These are phyloP conservation scores for Penicillium robsamsonii DNA, from an alignment of 495 filamentous ascomycete species.

Conservation along the genomic window DNA sequence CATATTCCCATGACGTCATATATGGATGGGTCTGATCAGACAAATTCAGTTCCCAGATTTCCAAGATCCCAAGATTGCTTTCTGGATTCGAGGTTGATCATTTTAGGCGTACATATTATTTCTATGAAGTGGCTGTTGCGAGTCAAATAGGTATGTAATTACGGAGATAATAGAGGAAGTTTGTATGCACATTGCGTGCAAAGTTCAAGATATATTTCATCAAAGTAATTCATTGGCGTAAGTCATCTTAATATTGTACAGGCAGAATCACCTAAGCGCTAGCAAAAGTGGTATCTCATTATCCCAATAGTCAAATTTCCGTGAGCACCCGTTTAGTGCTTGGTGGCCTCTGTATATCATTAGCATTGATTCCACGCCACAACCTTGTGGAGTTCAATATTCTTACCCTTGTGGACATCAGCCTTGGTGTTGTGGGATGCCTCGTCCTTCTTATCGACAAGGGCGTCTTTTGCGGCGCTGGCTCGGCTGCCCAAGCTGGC, in stretches of 20 bases:
- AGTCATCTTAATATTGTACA: neutral
- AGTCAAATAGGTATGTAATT: neutral
- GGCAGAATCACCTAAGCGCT: neutral
- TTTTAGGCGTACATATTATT: neutral
- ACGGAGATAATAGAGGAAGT: neutral
- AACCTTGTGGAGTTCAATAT: too few relatives aligned
- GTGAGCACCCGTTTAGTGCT: neutral
- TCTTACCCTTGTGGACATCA: slow-evolving; percentile 26
- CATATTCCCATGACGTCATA: neutral
- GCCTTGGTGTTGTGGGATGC: slow-evolving; percentile 20
- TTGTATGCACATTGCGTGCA: neutral
- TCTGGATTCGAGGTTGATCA: too few relatives aligned
- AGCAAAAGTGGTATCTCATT: neutral
- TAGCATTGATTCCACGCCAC: neutral
- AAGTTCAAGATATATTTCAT: neutral
- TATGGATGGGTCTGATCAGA: neutral
- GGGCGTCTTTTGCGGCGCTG: slow-evolving; percentile 20
- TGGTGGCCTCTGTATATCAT: slow-evolving; percentile 1
- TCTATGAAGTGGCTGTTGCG: neutral
- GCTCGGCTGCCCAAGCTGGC: slow-evolving; percentile 19
- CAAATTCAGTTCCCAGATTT: neutral
- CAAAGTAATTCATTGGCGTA: neutral
- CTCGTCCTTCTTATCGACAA: slow-evolving; percentile 26
- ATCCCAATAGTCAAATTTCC: neutral
- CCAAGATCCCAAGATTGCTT: neutral